phyloP scores from a whole-genome alignment of 2,329 filamentous ascomycete genomes.

The Monilinia vaccinii-corymbosi region DNA sequence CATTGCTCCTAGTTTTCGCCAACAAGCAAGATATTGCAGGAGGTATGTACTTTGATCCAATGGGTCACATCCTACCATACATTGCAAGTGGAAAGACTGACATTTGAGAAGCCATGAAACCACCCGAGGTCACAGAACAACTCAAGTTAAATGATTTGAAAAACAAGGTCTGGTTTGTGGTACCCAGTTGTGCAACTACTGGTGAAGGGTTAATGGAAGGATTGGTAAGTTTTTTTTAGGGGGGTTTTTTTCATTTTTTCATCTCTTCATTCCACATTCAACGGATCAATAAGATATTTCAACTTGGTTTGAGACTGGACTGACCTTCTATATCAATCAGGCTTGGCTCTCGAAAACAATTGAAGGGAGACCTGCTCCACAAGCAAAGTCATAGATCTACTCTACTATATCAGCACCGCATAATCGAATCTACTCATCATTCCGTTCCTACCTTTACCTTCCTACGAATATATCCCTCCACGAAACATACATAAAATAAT shows the following conservation, averaged over 20 bases:
- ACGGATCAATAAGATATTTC: too few relatives aligned
- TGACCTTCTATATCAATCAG: constrained; percentile 31
- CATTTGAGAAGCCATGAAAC: constrained; percentile 57
- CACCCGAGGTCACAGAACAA: constrained; percentile 68
- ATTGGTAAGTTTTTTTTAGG: constrained; percentile 41
- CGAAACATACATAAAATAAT: not conserved
- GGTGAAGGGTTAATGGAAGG: constrained; percentile 76
- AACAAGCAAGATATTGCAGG: constrained; percentile 96
- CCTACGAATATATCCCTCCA: constrained; percentile 1
- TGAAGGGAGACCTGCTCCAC: constrained; percentile 43
- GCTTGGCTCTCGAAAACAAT: constrained; percentile 79
- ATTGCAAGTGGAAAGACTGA: not conserved
- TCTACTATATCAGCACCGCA: not conserved
- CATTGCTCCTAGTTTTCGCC: constrained; percentile 86
- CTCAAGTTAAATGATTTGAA: constrained; percentile 69
- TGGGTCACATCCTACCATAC: not conserved
- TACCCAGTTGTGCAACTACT: constrained; percentile 72
- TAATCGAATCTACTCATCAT: not conserved
- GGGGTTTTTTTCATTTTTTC: too few relatives aligned
- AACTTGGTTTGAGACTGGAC: not conserved
- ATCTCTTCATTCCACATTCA: not conserved
- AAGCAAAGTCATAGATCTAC: constrained; percentile 6
- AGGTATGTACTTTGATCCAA: constrained; percentile 40
- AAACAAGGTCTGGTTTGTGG: constrained; percentile 79
- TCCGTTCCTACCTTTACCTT: not conserved